Percentiles rank a stretch among this genome's conserved stretches.
Evolutionary conservation across 2,329 filamentous ascomycete species (phyloP).

Genomic region (Beauveria asiatica): DNA sequence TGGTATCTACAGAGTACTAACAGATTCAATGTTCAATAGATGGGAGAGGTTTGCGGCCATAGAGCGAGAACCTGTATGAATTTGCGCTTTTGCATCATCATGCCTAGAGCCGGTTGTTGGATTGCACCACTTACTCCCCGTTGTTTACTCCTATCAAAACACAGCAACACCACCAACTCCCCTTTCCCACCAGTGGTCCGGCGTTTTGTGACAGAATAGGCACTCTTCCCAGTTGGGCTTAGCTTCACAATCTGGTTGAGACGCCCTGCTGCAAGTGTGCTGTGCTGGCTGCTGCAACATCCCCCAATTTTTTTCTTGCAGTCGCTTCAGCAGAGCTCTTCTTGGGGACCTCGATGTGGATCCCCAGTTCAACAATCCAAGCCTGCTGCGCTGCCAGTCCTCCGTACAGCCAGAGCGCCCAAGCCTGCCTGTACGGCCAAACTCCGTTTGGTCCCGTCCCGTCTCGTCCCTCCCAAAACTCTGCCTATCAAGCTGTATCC

Average conservation of each 20-base stretch:
- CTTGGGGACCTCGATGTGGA: constrained; percentile 3
- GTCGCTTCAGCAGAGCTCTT: neutral
- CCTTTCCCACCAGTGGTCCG: constrained; percentile 5
- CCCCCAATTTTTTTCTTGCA: constrained; percentile 8
- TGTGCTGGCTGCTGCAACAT: constrained; percentile 12
- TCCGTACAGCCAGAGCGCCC: neutral
- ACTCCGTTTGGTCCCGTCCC: neutral
- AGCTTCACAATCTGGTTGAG: constrained; percentile 37
- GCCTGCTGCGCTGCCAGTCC: neutral
- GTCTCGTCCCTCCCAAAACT: constrained; percentile 9
- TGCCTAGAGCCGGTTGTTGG: neutral
- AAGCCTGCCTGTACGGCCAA: neutral
- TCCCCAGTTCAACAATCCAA: constrained; percentile 12
- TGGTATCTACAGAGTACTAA: neutral
- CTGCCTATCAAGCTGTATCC: constrained; percentile 8
- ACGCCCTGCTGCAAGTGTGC: constrained; percentile 20
- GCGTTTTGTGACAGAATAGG: neutral
- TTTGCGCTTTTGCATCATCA: too few species aligned
- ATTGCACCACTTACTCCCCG: neutral
- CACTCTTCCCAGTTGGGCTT: constrained; percentile 19
- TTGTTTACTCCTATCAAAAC: neutral
- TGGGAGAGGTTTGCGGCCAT: too few species aligned
- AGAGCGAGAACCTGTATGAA: too few species aligned
- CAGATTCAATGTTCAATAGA: too few species aligned
- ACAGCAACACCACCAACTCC: neutral